Evolutionary conservation across 2,329 filamentous ascomycete genomes (phyloP), one percentile per base, ranked within the genome.

Genomic region (Annulohypoxylon truncatum): DNA sequence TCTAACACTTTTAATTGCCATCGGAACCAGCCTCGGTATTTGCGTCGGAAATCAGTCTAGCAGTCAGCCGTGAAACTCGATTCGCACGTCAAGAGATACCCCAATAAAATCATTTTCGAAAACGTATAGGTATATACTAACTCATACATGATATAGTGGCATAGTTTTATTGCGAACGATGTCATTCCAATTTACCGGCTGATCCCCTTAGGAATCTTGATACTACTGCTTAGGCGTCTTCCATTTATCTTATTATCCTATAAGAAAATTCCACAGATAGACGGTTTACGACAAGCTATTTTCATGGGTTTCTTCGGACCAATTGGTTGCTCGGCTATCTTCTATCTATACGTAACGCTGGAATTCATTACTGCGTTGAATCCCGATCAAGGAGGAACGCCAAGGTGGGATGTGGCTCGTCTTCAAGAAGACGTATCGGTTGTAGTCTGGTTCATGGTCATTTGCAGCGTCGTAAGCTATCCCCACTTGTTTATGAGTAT

Each of bases 261-360:
- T 75, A 90, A 86, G 71, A 85, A 86, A 64, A 94, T 97, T 46
- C 91, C 87, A 28, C 93, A 97, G 76, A 94, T 97, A 42, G 87
- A 93, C 61, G 84, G 91, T 40, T 78, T 86, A 28, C 85, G 87
- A 3, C 93, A 97, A 71, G 93, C 93, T 1, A 80, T 92, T 0
- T 97, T 97, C 74, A 92, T 96, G 6, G 94, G 94, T 0, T 97
- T 97, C 81, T 97, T 97, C 70, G 94, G 94, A 0, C 94, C 94
- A 0, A 94, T 97, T 60, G 94, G 95, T 2, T 94, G 97, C 1
- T 93, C 92, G 13, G 94, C 93, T 0, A 87, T 97, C 18, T 97
- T 97, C 77, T 97, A 97, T 76, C 84, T 97, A 4, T 96, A 94
- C 74, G 83, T 97, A 66, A 90, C 87, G 40, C 78, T 92, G 1